Evolutionary conservation across 352 stramenopile species (phyloP), one percentile per base, ranked within the genome.

Genomic region (Phytopythium boreale): DNA sequence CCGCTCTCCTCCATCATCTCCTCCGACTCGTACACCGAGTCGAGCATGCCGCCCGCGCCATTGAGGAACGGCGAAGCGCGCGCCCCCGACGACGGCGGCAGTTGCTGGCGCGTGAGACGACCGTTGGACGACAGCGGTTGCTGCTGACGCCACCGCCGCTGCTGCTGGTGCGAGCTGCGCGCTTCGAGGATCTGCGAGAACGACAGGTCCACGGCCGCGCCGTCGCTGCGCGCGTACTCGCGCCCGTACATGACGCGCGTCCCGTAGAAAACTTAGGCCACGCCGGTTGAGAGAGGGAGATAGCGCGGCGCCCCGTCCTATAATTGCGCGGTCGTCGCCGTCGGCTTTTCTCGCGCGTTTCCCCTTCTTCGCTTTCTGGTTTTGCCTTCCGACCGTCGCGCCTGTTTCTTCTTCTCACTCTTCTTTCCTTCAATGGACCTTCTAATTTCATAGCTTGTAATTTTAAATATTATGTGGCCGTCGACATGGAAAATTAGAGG

Each of bases 101-200:
- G 14, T 41, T 62, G 64, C 12, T 27, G 36, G 39, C 29, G 55
- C 61, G n/a, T 29, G 19, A 43, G 20, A 49, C 60, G 27, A 36
- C 39, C 50, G n/a, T n/a, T n/a, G 22, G 29, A 12, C 2, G 36
- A 4, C 12, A 46, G 22, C 43, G 27, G 50, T 44, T 50, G 52
- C 31, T 56, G 50, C 55, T 62, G 51, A 15, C 56, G 22, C 10
- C 71, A 65, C 15, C 66, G 67, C 29, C 74, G 77, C 27, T 72
- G 75, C 59, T 87, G 74, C 34, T 87, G 79, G 53, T 79, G 68
- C 27, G 73, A 82, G 58, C 77, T 90, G 24, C 79, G 79, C 24
- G 70, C 80, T 67, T 93, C 84, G 19, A 93, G 70, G 64, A 93
- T 85, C 70, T 93, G 84, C 61, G 84, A 93, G 68, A 91, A 93